Percentiles rank a stretch among this genome's conserved stretches.
Evolutionary conservation across 805 yeast genomes (phyloP).

Genomic region (Candida stauntonica): DNA sequence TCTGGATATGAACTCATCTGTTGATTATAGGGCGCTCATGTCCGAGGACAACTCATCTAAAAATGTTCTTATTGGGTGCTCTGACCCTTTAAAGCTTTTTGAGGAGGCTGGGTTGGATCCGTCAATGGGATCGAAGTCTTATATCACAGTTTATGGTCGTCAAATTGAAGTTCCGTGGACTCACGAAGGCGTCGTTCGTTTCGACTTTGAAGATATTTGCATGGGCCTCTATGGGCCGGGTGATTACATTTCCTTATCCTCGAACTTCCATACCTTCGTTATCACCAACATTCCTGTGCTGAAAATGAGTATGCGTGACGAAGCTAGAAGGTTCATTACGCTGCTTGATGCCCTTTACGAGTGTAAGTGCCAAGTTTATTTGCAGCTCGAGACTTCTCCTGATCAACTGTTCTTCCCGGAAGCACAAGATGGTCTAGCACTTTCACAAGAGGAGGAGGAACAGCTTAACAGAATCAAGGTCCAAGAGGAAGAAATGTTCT

Average conservation of each 20-base stretch:
- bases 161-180: slow-evolving; percentile 42
- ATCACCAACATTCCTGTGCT: slow-evolving; percentile 59
- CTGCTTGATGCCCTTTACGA: slow-evolving; percentile 68
- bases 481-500: slow-evolving; percentile 66
- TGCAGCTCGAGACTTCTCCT: slow-evolving; percentile 46
- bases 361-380: slow-evolving; percentile 53
- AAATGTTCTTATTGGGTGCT: slow-evolving; percentile 37
- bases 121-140: slow-evolving; percentile 13
- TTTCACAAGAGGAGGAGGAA: slow-evolving; percentile 16
- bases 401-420: slow-evolving; percentile 65
- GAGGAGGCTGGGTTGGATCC: slow-evolving; percentile 6
- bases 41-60: slow-evolving; percentile 11
- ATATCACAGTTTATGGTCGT: slow-evolving; percentile 54
- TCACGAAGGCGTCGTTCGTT: slow-evolving; percentile 38
- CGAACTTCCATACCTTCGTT: slow-evolving; percentile 51
- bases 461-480: slow-evolving; percentile 38
- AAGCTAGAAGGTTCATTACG: slow-evolving; percentile 65
- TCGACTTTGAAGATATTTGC: slow-evolving; percentile 53
- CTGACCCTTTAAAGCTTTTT: neutral
- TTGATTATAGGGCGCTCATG: slow-evolving; percentile 46
- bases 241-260: slow-evolving; percentile 65
- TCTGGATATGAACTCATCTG: slow-evolving; percentile 54
- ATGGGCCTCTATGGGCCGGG: slow-evolving; percentile 56
- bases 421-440: slow-evolving; percentile 36
- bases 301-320: slow-evolving; percentile 53